These are phyloP conservation scores for Claviceps sp. DNA, from an alignment of 2,329 filamentous ascomycete genomes.

Conservation along the genomic window DNA sequence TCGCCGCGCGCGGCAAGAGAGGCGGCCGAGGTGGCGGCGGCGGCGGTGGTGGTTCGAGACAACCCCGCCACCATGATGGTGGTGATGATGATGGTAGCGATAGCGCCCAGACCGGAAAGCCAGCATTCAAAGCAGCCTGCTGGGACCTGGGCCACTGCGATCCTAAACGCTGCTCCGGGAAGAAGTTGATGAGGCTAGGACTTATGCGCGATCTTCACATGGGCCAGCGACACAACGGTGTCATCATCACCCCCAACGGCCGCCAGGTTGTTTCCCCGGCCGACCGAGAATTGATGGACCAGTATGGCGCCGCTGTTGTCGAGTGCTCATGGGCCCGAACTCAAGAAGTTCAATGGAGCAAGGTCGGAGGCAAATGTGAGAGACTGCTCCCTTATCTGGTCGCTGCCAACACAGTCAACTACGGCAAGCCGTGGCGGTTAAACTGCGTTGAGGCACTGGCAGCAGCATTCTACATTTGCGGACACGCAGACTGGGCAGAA, in stretches of 20 bases:
- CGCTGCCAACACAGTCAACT: slow-evolving; percentile 93
- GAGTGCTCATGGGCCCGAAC: slow-evolving; percentile 96
- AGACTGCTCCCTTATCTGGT: slow-evolving; percentile 86
- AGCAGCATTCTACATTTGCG: slow-evolving; percentile 86
- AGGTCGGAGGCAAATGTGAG: slow-evolving; percentile 89
- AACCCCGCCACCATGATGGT: slow-evolving; percentile 34
- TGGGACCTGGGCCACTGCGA: slow-evolving; percentile 99
- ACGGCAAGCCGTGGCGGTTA: slow-evolving; percentile 85
- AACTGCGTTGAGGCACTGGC: slow-evolving; percentile 95
- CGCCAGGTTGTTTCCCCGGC: slow-evolving; percentile 74
- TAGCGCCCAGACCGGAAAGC: slow-evolving; percentile 22
- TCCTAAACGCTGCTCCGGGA: slow-evolving; percentile 90
- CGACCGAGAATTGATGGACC: slow-evolving; percentile 68
- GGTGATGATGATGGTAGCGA: slow-evolving; percentile 21
- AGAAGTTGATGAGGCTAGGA: slow-evolving; percentile 81
- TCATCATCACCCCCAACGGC: slow-evolving; percentile 91
- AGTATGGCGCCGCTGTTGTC: slow-evolving; percentile 86
- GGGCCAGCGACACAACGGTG: slow-evolving; percentile 80
- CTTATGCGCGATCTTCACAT: slow-evolving; percentile 88
- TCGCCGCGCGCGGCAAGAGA: slow-evolving; percentile 60
- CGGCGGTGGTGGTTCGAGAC: slow-evolving; percentile 29
- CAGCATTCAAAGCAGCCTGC: slow-evolving; percentile 78
- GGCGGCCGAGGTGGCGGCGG: slow-evolving; percentile 27
- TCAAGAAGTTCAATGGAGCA: slow-evolving; percentile 77
- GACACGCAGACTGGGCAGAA: slow-evolving; percentile 80